These are phyloP conservation scores for Boletus rubescentipes DNA, from an alignment of 768 basidiomycete genomes.

Conservation along the genomic window DNA sequence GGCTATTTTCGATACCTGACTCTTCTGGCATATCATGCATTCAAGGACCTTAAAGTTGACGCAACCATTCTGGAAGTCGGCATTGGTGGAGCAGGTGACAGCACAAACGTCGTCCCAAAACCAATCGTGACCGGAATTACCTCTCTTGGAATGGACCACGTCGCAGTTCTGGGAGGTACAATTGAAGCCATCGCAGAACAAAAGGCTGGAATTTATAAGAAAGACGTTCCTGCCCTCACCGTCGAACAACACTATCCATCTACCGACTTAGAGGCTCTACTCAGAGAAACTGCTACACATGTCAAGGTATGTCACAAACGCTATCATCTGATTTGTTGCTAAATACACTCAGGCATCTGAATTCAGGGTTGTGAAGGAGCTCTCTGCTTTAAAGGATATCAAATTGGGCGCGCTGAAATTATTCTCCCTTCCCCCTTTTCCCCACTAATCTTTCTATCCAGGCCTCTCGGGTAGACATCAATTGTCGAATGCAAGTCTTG, in stretches of 20 bases:
- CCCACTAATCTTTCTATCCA: conserved; percentile 29
- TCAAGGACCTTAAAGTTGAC: conserved; percentile 77
- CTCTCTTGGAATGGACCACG: conserved; percentile 90
- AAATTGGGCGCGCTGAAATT: conserved; percentile 54
- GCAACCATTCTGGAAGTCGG: conserved; percentile 96
- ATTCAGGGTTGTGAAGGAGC: conserved; percentile 59
- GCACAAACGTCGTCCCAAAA: conserved; percentile 91
- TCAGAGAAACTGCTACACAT: conserved; percentile 66
- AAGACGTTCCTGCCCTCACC: conserved; percentile 82
- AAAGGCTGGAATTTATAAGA: conserved; percentile 97
- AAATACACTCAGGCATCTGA: conserved; percentile 51
- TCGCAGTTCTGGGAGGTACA: conserved; percentile 83
- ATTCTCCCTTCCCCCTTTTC: background rate
- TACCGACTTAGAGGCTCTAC: conserved; percentile 59
- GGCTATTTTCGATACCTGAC: conserved; percentile 94
- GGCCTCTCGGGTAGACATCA: conserved; percentile 89
- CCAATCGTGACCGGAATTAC: conserved; percentile 92
- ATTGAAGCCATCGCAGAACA: conserved; percentile 89
- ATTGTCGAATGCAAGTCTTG: conserved; percentile 82
- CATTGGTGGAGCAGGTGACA: conserved; percentile 91
- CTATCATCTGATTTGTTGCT: background rate
- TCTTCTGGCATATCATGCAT: conserved; percentile 87
- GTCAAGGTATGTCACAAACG: conserved; percentile 48
- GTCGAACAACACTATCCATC: conserved; percentile 80
- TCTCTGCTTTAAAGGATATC: conserved; percentile 49